Evolutionary conservation across 2,329 filamentous ascomycete genomes (phyloP).

Genomic region (Rhexocercosporidium sp.): DNA sequence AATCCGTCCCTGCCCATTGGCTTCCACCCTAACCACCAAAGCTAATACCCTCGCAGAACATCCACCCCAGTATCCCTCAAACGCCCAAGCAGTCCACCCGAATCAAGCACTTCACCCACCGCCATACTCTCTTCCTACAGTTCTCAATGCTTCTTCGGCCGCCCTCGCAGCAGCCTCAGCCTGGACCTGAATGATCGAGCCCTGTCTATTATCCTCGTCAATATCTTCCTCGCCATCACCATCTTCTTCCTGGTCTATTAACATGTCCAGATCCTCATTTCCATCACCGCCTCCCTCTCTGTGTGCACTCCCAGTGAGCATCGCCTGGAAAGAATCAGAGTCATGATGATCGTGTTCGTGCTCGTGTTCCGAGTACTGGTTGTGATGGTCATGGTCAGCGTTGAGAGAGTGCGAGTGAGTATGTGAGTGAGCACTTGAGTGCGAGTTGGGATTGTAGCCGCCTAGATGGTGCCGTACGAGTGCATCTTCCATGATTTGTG

Average conservation of each 20-base stretch:
- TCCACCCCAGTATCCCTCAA: neutral
- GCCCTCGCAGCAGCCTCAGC: conserved; percentile 30
- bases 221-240: conserved; percentile 20
- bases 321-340: conserved; percentile 35
- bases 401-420: conserved; percentile 16
- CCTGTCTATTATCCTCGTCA: conserved; percentile 19
- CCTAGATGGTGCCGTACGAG: conserved; percentile 48
- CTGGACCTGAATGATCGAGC: conserved; percentile 23
- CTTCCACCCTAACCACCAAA: neutral
- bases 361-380: conserved; percentile 11
- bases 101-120: neutral
- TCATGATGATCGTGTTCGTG: conserved; percentile 23
- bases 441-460: conserved; percentile 24
- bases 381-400: conserved; percentile 16
- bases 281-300: conserved; percentile 22
- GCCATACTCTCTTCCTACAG: conserved; percentile 27
- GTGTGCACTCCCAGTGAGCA: conserved; percentile 24
- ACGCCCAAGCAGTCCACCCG: neutral
- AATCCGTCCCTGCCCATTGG: too few relatives aligned
- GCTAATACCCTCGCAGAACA: neutral
- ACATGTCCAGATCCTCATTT: conserved; percentile 39
- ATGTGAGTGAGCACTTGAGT: conserved; percentile 15
- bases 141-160: conserved; percentile 28
- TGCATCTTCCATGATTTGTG: conserved; percentile 61
- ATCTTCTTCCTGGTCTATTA: conserved; percentile 40